Conservation (phyloP, 2,329 filamentous ascomycete species). For the Moelleriella libera region DNA sequence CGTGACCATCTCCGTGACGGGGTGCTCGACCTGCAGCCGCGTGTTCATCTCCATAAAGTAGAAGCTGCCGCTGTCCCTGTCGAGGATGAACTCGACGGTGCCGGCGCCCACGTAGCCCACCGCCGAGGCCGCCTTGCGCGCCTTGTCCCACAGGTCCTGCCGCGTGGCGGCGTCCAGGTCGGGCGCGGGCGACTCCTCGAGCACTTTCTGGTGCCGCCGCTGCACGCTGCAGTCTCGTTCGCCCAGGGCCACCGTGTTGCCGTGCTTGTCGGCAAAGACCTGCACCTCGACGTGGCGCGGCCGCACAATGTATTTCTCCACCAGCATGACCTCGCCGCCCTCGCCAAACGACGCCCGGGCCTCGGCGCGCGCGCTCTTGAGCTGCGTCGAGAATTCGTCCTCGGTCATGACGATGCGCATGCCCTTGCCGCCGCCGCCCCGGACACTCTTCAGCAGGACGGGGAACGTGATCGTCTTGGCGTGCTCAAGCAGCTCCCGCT, state of each 20-base stretch:
- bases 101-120: slow-evolving; percentile 82
- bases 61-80: slow-evolving; percentile 68
- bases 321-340: slow-evolving; percentile 63
- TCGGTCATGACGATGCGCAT: slow-evolving; percentile 60
- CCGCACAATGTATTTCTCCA: slow-evolving; percentile 69
- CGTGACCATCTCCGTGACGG: slow-evolving; percentile 64
- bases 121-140: slow-evolving; percentile 52
- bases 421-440: slow-evolving; percentile 73
- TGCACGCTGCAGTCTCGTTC: slow-evolving; percentile 85
- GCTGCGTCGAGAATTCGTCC: slow-evolving; percentile 55
- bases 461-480: slow-evolving; percentile 58
- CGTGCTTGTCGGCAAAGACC: slow-evolving; percentile 71
- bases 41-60: slow-evolving; percentile 81
- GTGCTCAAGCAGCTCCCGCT: slow-evolving; percentile 44
- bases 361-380: slow-evolving; percentile 60
- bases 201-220: slow-evolving; percentile 75
- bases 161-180: slow-evolving; percentile 42
- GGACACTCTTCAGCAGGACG: slow-evolving; percentile 67
- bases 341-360: slow-evolving; percentile 71
- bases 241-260: slow-evolving; percentile 68
- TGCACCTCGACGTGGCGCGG: slow-evolving; percentile 84
- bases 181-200: slow-evolving; percentile 79
- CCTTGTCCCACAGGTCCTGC: slow-evolving; percentile 51
- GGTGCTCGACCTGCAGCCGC: slow-evolving; percentile 88
- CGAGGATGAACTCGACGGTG: slow-evolving; percentile 82